These are phyloP conservation scores for Penicillium polonicum DNA, from an alignment of 2,329 filamentous ascomycete species.

Conservation along the genomic window DNA sequence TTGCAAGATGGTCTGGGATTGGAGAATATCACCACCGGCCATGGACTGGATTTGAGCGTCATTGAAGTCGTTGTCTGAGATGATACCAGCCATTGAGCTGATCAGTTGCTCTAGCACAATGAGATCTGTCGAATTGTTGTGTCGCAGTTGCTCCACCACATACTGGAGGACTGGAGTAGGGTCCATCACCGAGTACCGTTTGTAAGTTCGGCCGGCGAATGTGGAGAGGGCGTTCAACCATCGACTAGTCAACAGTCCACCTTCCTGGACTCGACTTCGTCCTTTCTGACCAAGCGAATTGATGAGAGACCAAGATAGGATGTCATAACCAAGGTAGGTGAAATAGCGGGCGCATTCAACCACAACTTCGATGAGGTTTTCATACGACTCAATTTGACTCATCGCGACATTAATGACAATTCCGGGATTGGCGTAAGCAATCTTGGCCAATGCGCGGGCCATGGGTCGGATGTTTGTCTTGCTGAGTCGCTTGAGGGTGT, in stretches of 20 bases:
- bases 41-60: slow-evolving; percentile 84
- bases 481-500: slow-evolving; percentile 84
- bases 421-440: slow-evolving; percentile 86
- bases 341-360: slow-evolving; percentile 95
- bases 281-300: slow-evolving; percentile 63
- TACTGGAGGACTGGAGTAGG: slow-evolving; percentile 85
- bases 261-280: slow-evolving; percentile 59
- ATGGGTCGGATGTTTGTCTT: slow-evolving; percentile 83
- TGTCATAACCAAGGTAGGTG: slow-evolving; percentile 87
- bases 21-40: slow-evolving; percentile 77
- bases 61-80: slow-evolving; percentile 81
- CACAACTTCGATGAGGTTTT: slow-evolving; percentile 90
- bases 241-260: slow-evolving; percentile 75
- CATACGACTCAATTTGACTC: slow-evolving; percentile 88
- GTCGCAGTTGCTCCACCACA: slow-evolving; percentile 77
- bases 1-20: slow-evolving; percentile 75
- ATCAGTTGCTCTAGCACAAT: slow-evolving; percentile 90
- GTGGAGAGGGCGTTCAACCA: slow-evolving; percentile 88
- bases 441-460: slow-evolving; percentile 84
- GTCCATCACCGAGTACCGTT: slow-evolving; percentile 79
- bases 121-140: slow-evolving; percentile 83
- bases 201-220: slow-evolving; percentile 90
- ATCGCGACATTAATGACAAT: slow-evolving; percentile 88
- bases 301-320: slow-evolving; percentile 88
- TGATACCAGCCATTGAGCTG: slow-evolving; percentile 88